Conservation (phyloP, 345 rosid genomes). For the Microthlaspi erraticum region DNA sequence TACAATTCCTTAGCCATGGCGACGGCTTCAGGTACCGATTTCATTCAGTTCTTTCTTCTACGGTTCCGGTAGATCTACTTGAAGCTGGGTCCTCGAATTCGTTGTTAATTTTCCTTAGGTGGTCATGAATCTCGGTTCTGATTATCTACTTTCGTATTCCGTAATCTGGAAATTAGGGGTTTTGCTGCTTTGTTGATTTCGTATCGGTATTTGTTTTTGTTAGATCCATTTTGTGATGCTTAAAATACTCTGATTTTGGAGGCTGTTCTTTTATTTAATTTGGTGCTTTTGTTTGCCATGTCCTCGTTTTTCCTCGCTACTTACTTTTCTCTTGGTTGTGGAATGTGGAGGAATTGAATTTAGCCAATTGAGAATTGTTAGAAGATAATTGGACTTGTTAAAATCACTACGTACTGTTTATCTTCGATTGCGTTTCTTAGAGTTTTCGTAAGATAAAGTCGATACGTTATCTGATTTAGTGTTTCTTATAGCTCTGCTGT, state of each 20-base stretch:
- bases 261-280: not conserved
- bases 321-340: too few relatives aligned
- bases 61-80: not conserved
- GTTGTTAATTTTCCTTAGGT: not conserved
- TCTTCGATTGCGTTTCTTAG: too few relatives aligned
- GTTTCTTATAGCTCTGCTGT: conserved; percentile 4
- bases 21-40: conserved; percentile 40
- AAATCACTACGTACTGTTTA: too few relatives aligned
- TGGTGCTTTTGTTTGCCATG: not conserved
- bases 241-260: conserved; percentile 2
- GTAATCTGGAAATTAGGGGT: conserved; percentile 17
- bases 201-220: not conserved
- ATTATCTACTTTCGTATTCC: not conserved
- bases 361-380: too few relatives aligned
- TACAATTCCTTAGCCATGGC: conserved; percentile 30
- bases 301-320: too few relatives aligned
- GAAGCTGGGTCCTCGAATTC: not conserved
- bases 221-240: not conserved
- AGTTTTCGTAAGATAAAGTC: not conserved
- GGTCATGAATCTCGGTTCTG: not conserved
- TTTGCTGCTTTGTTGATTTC: not conserved
- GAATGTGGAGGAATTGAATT: too few relatives aligned
- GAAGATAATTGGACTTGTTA: too few relatives aligned
- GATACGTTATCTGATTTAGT: not conserved
- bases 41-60: not conserved